Evolutionary conservation across 495 filamentous ascomycete species (phyloP).

Genomic region (Hyaloscypha hepaticicola): DNA sequence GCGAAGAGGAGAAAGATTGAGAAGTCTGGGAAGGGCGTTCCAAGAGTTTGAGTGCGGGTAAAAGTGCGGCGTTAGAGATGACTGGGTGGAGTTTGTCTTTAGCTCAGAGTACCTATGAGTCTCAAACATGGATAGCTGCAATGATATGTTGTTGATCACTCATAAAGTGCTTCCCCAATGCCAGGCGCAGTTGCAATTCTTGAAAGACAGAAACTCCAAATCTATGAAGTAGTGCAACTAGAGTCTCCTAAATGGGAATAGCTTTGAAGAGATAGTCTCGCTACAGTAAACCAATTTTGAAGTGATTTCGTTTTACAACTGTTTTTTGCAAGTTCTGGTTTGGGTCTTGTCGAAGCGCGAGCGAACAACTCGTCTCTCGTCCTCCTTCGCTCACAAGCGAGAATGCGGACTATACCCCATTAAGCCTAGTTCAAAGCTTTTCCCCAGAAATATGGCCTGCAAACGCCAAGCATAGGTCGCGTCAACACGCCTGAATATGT

Average conservation of each 20-base stretch:
- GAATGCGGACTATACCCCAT: neutral
- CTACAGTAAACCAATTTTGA: too few species aligned
- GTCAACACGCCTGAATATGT: neutral
- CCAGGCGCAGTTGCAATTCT: too few species aligned
- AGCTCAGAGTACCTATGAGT: neutral
- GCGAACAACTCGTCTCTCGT: too few species aligned
- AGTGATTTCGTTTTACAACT: too few species aligned
- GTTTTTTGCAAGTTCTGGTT: too few species aligned
- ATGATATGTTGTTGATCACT: neutral
- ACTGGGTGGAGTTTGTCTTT: neutral
- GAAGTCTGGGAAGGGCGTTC: constrained; percentile 43
- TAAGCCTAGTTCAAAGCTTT: neutral
- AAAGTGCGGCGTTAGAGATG: constrained; percentile 9
- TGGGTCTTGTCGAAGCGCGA: neutral
- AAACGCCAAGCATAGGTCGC: neutral
- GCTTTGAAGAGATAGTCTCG: too few species aligned
- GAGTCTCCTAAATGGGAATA: too few species aligned
- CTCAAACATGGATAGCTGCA: neutral
- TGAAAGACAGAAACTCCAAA: too few species aligned
- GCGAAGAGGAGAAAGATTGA: constrained; percentile 88
- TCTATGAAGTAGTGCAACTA: too few species aligned
- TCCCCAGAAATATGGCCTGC: neutral
- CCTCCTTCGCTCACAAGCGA: neutral
- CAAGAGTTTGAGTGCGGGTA: constrained; percentile 17
- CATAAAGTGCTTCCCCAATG: too few species aligned